phyloP scores from a whole-genome alignment of 1,139 yeast species.

The Komagataea norvegica region DNA sequence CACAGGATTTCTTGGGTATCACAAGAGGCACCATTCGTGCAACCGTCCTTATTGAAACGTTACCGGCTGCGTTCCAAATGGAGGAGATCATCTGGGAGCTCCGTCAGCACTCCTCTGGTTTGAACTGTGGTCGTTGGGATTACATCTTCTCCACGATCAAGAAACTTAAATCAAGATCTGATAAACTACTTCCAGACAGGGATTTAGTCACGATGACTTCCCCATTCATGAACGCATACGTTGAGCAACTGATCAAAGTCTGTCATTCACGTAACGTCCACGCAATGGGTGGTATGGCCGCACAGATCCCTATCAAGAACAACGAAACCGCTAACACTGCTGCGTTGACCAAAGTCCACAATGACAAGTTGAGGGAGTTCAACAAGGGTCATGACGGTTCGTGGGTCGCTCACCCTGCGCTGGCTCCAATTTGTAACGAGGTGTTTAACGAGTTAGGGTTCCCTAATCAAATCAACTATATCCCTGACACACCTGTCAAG shows the following conservation, averaged over 20 bases:
- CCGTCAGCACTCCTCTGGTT: constrained; percentile 68
- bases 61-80: constrained; percentile 77
- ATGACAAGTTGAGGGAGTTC: constrained; percentile 70
- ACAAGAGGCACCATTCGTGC: constrained; percentile 72
- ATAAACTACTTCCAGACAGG: constrained; percentile 51
- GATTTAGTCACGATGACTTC: constrained; percentile 73
- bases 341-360: constrained; percentile 63
- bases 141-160: constrained; percentile 72
- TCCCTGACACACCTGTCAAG: constrained; percentile 35
- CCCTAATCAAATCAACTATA: constrained; percentile 65
- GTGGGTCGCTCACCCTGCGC: constrained; percentile 86
- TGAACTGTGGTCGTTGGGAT: constrained; percentile 84
- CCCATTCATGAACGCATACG: constrained; percentile 72
- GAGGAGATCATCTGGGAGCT: constrained; percentile 76
- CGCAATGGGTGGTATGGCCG: constrained; percentile 86
- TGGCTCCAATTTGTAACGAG: constrained; percentile 68
- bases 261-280: constrained; percentile 71
- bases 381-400: constrained; percentile 79
- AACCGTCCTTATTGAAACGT: constrained; percentile 70
- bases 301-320: constrained; percentile 71
- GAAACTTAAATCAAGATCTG: constrained; percentile 41
- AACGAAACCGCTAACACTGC: constrained; percentile 54
- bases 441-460: constrained; percentile 80
- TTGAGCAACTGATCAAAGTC: constrained; percentile 57
- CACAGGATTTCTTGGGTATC: constrained; percentile 62